Evolutionary conservation across 2,329 filamentous ascomycete species (phyloP).

Genomic region (Hypoxylon sp.): DNA sequence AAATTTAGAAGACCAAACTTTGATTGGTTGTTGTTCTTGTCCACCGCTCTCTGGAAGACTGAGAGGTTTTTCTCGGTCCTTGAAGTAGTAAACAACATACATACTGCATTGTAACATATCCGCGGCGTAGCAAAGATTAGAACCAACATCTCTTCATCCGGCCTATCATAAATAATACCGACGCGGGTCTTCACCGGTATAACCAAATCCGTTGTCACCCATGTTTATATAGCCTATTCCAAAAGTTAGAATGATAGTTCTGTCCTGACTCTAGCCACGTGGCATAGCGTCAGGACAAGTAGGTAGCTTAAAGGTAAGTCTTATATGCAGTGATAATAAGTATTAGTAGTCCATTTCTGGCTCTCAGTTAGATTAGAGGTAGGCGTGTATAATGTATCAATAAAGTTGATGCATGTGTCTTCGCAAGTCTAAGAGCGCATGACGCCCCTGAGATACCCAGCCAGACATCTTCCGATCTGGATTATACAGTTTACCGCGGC

Average conservation of each 20-base stretch:
- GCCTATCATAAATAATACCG: constrained; percentile 8
- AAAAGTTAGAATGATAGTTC: neutral
- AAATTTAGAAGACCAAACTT: neutral
- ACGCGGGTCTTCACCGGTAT: constrained; percentile 6
- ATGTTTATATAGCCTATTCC: neutral
- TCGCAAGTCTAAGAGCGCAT: neutral
- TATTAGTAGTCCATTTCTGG: neutral
- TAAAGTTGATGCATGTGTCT: neutral
- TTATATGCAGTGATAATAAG: neutral
- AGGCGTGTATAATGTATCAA: too few species aligned
- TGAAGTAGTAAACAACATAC: neutral
- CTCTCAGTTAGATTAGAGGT: neutral
- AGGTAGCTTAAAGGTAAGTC: neutral
- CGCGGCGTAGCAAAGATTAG: constrained; percentile 9
- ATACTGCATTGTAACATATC: neutral
- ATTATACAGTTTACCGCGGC: neutral
- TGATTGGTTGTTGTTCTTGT: neutral
- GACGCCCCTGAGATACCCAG: neutral
- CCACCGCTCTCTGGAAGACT: neutral
- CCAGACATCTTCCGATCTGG: neutral
- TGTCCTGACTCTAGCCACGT: neutral
- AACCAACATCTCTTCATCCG: constrained; percentile 7
- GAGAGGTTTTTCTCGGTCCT: neutral
- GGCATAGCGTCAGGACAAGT: neutral
- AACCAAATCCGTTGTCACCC: neutral